phyloP scores from a whole-genome alignment of 2,329 filamentous ascomycete species.

The Scleromitrula shiraiana region DNA sequence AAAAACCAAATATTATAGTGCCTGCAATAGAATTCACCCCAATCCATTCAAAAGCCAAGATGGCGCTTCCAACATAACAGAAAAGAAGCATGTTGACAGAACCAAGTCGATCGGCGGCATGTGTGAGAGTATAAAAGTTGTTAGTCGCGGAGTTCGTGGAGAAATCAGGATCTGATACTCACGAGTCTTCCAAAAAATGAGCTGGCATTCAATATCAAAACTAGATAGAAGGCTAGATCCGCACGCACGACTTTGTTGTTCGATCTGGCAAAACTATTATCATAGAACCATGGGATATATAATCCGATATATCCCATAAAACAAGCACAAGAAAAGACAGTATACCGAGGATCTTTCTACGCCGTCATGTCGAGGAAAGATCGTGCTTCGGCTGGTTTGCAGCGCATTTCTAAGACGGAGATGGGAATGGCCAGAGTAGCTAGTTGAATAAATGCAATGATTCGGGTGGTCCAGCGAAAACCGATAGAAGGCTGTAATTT shows the following conservation, averaged over 20 bases:
- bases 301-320: conserved; percentile 2
- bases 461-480: neutral
- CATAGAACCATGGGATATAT: conserved; percentile 5
- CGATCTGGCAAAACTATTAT: neutral
- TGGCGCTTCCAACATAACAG: conserved; percentile 4
- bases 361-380: neutral
- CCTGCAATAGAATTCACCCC: neutral
- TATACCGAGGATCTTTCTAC: conserved; percentile 3
- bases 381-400: neutral
- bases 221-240: conserved; percentile 7
- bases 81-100: conserved; percentile 38
- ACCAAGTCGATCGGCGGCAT: conserved; percentile 42
- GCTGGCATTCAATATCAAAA: conserved; percentile 12
- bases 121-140: conserved; percentile 38
- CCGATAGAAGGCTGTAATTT: neutral
- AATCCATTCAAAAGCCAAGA: conserved; percentile 35
- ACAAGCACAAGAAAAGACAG: neutral
- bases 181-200: conserved; percentile 13
- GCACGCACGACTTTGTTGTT: neutral
- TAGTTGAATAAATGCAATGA: neutral
- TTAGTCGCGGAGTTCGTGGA: neutral
- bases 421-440: neutral
- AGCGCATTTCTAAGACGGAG: neutral
- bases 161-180: neutral
- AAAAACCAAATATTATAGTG: neutral